A percentile compares a stretch with the other conserved stretches of the same genome.
Evolutionary conservation across 495 filamentous ascomycete genomes (phyloP).

Genomic region (Hyaloscypha finlandica): DNA sequence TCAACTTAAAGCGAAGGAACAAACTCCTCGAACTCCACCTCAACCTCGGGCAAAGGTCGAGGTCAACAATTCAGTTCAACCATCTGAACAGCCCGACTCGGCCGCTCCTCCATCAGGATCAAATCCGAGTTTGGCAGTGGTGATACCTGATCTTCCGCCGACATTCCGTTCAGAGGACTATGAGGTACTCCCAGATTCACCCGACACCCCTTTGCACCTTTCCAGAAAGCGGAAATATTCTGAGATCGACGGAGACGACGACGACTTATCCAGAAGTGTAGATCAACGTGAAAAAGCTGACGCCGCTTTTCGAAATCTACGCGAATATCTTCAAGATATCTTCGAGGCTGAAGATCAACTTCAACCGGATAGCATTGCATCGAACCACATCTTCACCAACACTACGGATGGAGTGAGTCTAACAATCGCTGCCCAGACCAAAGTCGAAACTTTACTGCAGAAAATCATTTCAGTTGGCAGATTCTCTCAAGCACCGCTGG

Average conservation of each 20-base stretch:
- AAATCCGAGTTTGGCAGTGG: conserved; percentile 20
- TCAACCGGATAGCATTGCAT: conserved; percentile 48
- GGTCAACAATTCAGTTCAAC: not conserved
- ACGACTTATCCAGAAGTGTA: conserved; percentile 50
- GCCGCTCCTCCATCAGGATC: conserved; percentile 3
- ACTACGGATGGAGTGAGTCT: conserved; percentile 44
- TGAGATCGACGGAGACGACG: conserved; percentile 36
- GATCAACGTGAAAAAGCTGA: conserved; percentile 84
- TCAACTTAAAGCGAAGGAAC: not conserved
- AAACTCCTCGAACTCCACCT: conserved; percentile 4
- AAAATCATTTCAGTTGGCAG: conserved; percentile 69
- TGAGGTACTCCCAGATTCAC: conserved; percentile 28
- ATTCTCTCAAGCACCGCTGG: conserved; percentile 69
- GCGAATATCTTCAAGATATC: conserved; percentile 67
- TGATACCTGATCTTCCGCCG: conserved; percentile 26
- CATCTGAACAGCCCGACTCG: not conserved
- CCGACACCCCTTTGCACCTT: conserved; percentile 30
- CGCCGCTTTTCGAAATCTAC: conserved; percentile 64
- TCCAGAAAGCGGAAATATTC: conserved; percentile 35
- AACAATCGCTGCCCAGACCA: conserved; percentile 62
- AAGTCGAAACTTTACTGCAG: conserved; percentile 68
- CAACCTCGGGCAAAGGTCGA: not conserved
- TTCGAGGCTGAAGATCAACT: conserved; percentile 77
- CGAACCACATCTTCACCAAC: conserved; percentile 42
- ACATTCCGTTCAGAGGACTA: conserved; percentile 29